A percentile compares a stretch with the other conserved stretches of the same genome.
Conservation (phyloP, 257 asterid species). For the Striga asiatica region DNA sequence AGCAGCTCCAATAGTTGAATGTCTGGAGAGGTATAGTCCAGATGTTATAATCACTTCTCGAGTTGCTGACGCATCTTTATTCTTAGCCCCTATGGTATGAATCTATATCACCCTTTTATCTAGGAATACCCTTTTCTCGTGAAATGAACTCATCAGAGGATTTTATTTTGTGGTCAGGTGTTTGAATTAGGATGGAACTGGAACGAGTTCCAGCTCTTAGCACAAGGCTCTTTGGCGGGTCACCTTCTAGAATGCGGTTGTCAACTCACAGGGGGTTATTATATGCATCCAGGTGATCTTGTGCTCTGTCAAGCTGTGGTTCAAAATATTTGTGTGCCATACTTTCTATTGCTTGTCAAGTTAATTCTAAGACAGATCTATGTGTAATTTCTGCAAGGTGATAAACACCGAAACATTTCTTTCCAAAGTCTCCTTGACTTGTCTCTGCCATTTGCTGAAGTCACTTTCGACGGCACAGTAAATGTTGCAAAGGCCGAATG, state of each 20-base stretch:
- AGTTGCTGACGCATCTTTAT: slow-evolving; percentile 95
- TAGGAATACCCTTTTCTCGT: too few species aligned
- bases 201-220: slow-evolving; percentile 67
- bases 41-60: slow-evolving; percentile 87
- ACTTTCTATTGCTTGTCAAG: slow-evolving; percentile 4
- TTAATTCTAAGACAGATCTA: slow-evolving; percentile 2
- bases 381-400: slow-evolving; percentile 37
- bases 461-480: slow-evolving; percentile 61
- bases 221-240: slow-evolving; percentile 92
- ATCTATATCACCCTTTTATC: neutral
- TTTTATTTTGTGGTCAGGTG: slow-evolving; percentile 38
- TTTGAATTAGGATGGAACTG: slow-evolving; percentile 98
- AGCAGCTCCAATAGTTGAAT: slow-evolving; percentile 91
- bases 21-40: slow-evolving; percentile 66
- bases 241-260: slow-evolving; percentile 98
- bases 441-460: slow-evolving; percentile 90
- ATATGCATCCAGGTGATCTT: slow-evolving; percentile 83
- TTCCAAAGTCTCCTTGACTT: slow-evolving; percentile 57
- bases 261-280: slow-evolving; percentile 97
- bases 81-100: slow-evolving; percentile 88
- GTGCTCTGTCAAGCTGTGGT: neutral
- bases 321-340: slow-evolving; percentile 5
- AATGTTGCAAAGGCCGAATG: slow-evolving; percentile 76
- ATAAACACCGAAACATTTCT: slow-evolving; percentile 66
- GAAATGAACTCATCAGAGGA: too few species aligned